Evolutionary conservation across 2,329 filamentous ascomycete species (phyloP).

Genomic region (Drechslerella coelobrocha): DNA sequence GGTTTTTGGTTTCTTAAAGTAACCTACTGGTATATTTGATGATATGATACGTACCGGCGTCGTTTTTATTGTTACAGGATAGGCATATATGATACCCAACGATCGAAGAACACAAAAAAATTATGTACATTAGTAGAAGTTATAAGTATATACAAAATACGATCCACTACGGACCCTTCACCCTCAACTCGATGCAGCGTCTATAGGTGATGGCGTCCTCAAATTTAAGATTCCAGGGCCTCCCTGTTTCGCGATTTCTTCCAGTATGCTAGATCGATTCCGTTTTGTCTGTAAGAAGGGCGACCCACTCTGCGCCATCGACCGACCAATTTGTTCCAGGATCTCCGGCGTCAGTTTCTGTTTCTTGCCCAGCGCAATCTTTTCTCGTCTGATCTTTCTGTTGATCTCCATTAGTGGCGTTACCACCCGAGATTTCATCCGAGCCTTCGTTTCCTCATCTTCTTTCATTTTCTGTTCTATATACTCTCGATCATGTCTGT

Average conservation of each 20-base stretch:
- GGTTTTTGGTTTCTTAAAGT: conserved; percentile 52
- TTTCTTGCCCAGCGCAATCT: conserved; percentile 65
- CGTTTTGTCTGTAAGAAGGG: conserved; percentile 44
- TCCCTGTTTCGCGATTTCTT: conserved; percentile 27
- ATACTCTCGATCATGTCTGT: conserved; percentile 78
- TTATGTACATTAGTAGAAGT: conserved; percentile 49
- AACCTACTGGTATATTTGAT: not conserved
- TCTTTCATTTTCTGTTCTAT: conserved; percentile 69
- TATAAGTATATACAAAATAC: conserved; percentile 40
- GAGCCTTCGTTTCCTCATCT: conserved; percentile 61
- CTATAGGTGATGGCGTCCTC: conserved; percentile 6
- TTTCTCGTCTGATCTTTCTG: conserved; percentile 63
- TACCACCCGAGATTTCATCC: conserved; percentile 56
- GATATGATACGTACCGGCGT: not conserved
- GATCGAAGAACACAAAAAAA: conserved; percentile 29
- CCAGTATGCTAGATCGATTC: conserved; percentile 26
- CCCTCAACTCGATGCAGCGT: conserved; percentile 20
- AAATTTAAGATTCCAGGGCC: conserved; percentile 10
- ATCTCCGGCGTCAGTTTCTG: conserved; percentile 65
- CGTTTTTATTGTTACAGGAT: not conserved
- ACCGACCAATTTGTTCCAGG: conserved; percentile 68
- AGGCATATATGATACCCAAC: conserved; percentile 36
- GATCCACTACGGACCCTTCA: not conserved
- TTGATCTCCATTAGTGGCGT: conserved; percentile 69
- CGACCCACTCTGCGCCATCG: conserved; percentile 66